Conservation (phyloP, 768 basidiomycete species). For the Vararia minispora region DNA sequence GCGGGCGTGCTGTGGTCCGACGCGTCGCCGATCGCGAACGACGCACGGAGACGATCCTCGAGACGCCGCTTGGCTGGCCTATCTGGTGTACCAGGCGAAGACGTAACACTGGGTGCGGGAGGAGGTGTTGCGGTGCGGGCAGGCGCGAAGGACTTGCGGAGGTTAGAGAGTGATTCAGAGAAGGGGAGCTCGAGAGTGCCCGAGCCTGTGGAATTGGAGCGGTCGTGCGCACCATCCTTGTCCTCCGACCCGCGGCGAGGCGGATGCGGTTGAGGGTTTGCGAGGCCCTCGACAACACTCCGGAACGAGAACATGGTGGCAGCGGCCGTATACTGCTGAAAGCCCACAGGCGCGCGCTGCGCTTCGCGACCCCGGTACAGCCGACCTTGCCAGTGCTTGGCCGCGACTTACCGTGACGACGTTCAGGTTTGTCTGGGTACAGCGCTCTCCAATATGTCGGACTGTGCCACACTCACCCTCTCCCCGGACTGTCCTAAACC, state of each 20-base stretch:
- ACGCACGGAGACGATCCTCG: slow-evolving; percentile 70
- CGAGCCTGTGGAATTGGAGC: slow-evolving; percentile 16
- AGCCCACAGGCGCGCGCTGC: too few relatives aligned
- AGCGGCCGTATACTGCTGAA: too few relatives aligned
- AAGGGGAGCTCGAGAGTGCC: slow-evolving; percentile 6
- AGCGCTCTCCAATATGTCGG: too few relatives aligned
- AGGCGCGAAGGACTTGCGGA: slow-evolving; percentile 50
- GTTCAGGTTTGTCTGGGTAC: too few relatives aligned
- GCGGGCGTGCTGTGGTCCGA: slow-evolving; percentile 32
- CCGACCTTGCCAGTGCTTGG: too few relatives aligned
- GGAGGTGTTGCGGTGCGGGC: slow-evolving; percentile 38
- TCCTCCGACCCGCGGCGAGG: slow-evolving; percentile 28
- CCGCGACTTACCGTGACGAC: too few relatives aligned
- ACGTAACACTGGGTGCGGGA: neutral
- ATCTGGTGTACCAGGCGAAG: slow-evolving; percentile 18
- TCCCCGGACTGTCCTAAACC: too few relatives aligned
- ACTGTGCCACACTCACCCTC: too few relatives aligned
- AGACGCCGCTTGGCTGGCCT: slow-evolving; percentile 42
- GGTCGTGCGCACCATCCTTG: slow-evolving; percentile 15
- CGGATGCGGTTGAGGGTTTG: too few relatives aligned
- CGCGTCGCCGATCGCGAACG: slow-evolving; percentile 46
- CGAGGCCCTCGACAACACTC: slow-evolving; percentile 62
- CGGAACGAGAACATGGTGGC: slow-evolving; percentile 60
- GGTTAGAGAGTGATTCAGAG: slow-evolving; percentile 18
- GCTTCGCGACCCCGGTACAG: too few relatives aligned